Conservation (phyloP, 768 basidiomycete genomes). For the Hydnomerulius pinastri region DNA sequence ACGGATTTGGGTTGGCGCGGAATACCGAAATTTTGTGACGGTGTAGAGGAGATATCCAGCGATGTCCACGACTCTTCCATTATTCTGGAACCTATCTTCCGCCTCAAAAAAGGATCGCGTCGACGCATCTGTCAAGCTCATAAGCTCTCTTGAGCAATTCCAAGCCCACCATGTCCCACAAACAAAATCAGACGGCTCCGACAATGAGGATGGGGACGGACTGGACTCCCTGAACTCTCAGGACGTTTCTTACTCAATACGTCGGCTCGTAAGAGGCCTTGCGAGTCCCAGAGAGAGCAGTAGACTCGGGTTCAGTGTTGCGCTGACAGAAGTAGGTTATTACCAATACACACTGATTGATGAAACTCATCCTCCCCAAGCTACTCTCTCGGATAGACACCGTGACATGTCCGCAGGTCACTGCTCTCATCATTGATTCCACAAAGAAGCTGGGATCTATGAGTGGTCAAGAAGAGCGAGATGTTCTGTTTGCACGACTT, state of each 20-base stretch:
- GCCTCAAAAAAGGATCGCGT: conserved; percentile 76
- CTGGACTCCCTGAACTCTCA: conserved; percentile 76
- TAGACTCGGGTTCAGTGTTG: conserved; percentile 92
- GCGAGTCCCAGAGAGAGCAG: conserved; percentile 93
- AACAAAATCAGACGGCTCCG: conserved; percentile 36
- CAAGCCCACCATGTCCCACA: conserved; percentile 65
- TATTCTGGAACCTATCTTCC: conserved; percentile 94
- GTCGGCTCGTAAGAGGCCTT: conserved; percentile 82
- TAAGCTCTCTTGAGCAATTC: conserved; percentile 81
- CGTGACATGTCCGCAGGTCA: conserved; percentile 74
- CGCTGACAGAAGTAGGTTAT: conserved; percentile 81
- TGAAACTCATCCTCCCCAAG: conserved; percentile 41
- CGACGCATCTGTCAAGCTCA: conserved; percentile 82
- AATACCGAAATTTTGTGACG: conserved; percentile 12
- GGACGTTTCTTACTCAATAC: conserved; percentile 92
- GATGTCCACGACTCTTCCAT: conserved; percentile 86
- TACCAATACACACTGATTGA: neutral
- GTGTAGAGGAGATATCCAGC: neutral
- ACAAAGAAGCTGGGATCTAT: conserved; percentile 74
- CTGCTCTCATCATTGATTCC: conserved; percentile 71
- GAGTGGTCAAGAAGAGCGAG: conserved; percentile 91
- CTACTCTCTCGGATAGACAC: conserved; percentile 77
- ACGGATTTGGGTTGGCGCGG: conserved; percentile 6
- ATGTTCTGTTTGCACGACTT: conserved; percentile 87
- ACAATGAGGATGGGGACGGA: conserved; percentile 51